Evolutionary conservation across 2,329 filamentous ascomycete genomes (phyloP).

Genomic region (Colletotrichum tropicale): DNA sequence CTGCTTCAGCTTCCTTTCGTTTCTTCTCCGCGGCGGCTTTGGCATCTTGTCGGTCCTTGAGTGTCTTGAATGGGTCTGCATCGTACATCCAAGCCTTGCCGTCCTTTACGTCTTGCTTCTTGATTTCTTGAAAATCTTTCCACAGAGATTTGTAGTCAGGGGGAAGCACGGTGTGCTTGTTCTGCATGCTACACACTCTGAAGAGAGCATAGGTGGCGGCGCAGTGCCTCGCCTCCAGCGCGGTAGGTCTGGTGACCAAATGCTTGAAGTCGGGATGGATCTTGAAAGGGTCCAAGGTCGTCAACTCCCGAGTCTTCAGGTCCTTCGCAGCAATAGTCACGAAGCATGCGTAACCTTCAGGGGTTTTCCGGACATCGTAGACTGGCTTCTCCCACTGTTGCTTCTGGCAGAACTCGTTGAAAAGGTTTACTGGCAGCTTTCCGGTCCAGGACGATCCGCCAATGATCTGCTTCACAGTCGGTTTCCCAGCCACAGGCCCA

Average conservation of each 20-base stretch:
- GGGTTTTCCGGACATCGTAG: slow-evolving; percentile 79
- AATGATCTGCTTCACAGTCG: slow-evolving; percentile 79
- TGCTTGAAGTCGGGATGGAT: slow-evolving; percentile 79
- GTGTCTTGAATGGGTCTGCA: slow-evolving; percentile 87
- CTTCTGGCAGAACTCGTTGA: slow-evolving; percentile 94
- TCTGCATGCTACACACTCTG: slow-evolving; percentile 92
- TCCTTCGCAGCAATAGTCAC: slow-evolving; percentile 80
- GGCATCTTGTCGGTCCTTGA: slow-evolving; percentile 79
- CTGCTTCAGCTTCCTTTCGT: slow-evolving; percentile 70
- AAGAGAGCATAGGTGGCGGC: slow-evolving; percentile 92
- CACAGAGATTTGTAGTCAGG: slow-evolving; percentile 89
- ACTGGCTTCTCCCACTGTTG: slow-evolving; percentile 95
- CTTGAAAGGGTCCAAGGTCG: slow-evolving; percentile 79
- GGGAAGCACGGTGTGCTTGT: slow-evolving; percentile 92
- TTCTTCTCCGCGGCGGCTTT: slow-evolving; percentile 80
- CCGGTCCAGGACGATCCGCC: slow-evolving; percentile 97
- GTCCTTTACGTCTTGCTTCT: slow-evolving; percentile 78
- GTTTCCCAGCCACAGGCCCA: slow-evolving; percentile 46
- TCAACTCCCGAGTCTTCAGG: slow-evolving; percentile 80
- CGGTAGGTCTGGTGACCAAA: slow-evolving; percentile 75
- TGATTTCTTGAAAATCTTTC: slow-evolving; percentile 88
- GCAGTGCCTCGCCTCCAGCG: slow-evolving; percentile 91
- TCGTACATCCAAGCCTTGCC: slow-evolving; percentile 91
- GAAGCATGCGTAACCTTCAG: slow-evolving; percentile 78
- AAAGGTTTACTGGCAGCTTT: slow-evolving; percentile 90